Evolutionary conservation across 495 filamentous ascomycete genomes (phyloP), one percentile per base, ranked within the genome.

Genomic region (Bryoglossum gracile): DNA sequence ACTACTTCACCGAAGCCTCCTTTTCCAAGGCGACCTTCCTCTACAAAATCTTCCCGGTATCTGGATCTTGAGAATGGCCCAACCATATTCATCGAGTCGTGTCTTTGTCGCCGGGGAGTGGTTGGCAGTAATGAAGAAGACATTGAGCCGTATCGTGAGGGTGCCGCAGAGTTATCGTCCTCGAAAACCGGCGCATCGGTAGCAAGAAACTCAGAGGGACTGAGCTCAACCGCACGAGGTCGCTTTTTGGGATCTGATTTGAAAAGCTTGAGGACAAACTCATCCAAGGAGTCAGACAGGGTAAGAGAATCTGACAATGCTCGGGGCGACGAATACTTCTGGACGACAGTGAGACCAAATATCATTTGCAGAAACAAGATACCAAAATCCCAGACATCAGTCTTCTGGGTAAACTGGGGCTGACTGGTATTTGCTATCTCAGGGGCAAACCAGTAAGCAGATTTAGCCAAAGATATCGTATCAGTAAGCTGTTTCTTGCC

Each of bases 1-100:
- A 98, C 89, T n/a, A 98, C 92, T 67, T 96, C 86, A 23, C 94
- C 92, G 65, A 94, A 98, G 1, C 91, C 94, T 13, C 92, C 92
- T 65, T 87, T 92, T 21, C 94, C 92, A 16, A 98, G 70, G 2
- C 84, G 80, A 14, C 87, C 89, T 50, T 87, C 80, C 65, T 97
- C 91, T 17, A 86, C 82, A 60, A 94, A 98, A 57, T 97, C 94
- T 58, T 83, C 83, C 25, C 71, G 72, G 59, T 96, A 98, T 36
- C 89, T 75, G 59, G 95, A 98, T 35, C 88, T 75, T 59, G 95
- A 48, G 23, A 58, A 57, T 16, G 51, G 48, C 1, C 51, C 55
- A 14, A 58, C 60, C 8, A 41, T 63, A 46, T 62, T 68, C 51
- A 68, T 70, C 4, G 77, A 82, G 17, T 77, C 73, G 28, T 65